A percentile compares a stretch with the other conserved stretches of the same genome.
phyloP scores from a whole-genome alignment of 2,329 filamentous ascomycete species.

The Arthroderma sp. region DNA sequence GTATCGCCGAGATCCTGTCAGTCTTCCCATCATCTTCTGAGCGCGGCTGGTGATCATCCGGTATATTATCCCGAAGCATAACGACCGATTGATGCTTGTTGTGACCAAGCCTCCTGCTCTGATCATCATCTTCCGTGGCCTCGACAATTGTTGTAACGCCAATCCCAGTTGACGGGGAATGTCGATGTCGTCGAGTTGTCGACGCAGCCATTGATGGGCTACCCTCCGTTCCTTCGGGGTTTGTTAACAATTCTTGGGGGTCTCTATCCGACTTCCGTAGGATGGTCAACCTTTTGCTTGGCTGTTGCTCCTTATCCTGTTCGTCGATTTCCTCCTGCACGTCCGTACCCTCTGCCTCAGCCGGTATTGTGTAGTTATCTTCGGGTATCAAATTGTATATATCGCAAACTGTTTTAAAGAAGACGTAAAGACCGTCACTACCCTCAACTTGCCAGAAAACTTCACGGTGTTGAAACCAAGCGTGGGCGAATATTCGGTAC shows the following conservation, averaged over 20 bases:
- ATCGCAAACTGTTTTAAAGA: slow-evolving; percentile 97
- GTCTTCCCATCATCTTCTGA: too few species aligned
- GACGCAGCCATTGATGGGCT: slow-evolving; percentile 28
- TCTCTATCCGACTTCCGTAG: slow-evolving; percentile 30
- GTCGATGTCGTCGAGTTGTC: slow-evolving; percentile 58
- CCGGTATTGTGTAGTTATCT: slow-evolving; percentile 90
- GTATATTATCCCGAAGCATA: slow-evolving; percentile 1
- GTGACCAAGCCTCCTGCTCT: slow-evolving; percentile 6
- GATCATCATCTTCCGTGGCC: slow-evolving; percentile 30
- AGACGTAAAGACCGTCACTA: slow-evolving; percentile 81
- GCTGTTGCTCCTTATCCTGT: slow-evolving; percentile 3
- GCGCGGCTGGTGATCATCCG: too few species aligned
- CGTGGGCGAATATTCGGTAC: slow-evolving; percentile 94
- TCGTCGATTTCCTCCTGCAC: slow-evolving; percentile 1
- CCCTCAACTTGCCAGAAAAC: slow-evolving; percentile 92
- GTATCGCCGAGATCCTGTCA: too few species aligned
- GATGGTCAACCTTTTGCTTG: slow-evolving; percentile 16
- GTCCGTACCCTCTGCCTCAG: slow-evolving; percentile 64
- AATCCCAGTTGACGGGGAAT: slow-evolving; percentile 58
- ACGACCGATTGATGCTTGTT: neutral
- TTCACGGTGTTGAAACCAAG: slow-evolving; percentile 92
- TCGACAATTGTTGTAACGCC: slow-evolving; percentile 66
- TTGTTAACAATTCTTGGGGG: slow-evolving; percentile 17
- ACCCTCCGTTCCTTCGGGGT: neutral
- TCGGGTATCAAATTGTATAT: slow-evolving; percentile 76